A percentile compares a stretch with the other conserved stretches of the same genome.
Evolutionary conservation across 495 filamentous ascomycete species (phyloP).

Genomic region (Evansstolkia leycettana): DNA sequence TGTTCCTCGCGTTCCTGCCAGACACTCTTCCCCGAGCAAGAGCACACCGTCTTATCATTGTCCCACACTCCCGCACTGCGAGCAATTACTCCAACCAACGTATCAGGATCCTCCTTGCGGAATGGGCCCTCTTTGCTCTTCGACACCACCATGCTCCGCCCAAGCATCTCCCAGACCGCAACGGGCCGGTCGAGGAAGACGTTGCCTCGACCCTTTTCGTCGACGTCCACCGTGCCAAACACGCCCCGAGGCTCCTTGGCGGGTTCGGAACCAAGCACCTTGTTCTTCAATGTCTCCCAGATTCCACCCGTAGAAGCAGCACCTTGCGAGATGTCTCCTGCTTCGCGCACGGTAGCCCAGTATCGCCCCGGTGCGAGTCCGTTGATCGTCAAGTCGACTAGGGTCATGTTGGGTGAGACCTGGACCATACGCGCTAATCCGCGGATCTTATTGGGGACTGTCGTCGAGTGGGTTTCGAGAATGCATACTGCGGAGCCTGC

Average conservation of each 20-base stretch:
- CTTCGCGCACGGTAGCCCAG: conserved; percentile 66
- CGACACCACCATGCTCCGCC: conserved; percentile 74
- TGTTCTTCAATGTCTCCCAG: conserved; percentile 51
- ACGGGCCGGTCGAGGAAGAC: conserved; percentile 70
- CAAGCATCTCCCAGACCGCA: conserved; percentile 91
- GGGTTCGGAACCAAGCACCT: conserved; percentile 30
- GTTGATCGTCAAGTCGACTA: conserved; percentile 80
- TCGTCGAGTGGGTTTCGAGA: conserved; percentile 71
- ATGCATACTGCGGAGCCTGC: conserved; percentile 89
- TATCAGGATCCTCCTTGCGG: conserved; percentile 61
- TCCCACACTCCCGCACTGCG: conserved; percentile 95
- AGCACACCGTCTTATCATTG: conserved; percentile 93
- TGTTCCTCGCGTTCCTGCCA: conserved; percentile 96
- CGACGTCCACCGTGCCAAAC: conserved; percentile 65
- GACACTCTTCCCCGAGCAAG: conserved; percentile 91
- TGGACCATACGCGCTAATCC: conserved; percentile 75
- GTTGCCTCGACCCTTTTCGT: conserved; percentile 47
- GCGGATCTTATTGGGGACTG: conserved; percentile 49
- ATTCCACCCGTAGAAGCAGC: conserved; percentile 70
- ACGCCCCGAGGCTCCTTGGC: conserved; percentile 45
- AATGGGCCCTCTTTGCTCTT: conserved; percentile 35
- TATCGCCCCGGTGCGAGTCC: conserved; percentile 77
- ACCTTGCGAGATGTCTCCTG: conserved; percentile 81
- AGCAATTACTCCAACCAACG: conserved; percentile 84
- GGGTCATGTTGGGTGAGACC: conserved; percentile 57